Conservation (phyloP, 441 rosid genomes). For the Eruca vesicaria region DNA sequence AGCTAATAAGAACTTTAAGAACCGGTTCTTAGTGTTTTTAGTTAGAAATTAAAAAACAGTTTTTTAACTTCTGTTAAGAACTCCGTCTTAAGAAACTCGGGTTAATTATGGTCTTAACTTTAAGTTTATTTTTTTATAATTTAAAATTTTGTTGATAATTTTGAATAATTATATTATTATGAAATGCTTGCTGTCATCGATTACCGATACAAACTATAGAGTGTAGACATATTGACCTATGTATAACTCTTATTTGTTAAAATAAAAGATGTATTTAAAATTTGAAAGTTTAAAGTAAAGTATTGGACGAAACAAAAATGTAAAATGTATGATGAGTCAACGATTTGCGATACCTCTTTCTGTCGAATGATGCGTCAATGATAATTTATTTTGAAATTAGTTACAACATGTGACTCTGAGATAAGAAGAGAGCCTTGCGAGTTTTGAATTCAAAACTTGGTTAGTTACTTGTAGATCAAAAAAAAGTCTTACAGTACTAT, state of each 20-base stretch:
- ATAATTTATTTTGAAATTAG: slow-evolving; percentile 10
- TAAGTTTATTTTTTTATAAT: not conserved
- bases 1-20: too few relatives aligned
- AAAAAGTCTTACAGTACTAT: not conserved
- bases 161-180: not conserved
- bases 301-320: not conserved
- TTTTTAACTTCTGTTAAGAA: too few relatives aligned
- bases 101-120: too few relatives aligned
- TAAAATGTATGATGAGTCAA: not conserved
- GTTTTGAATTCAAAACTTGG: slow-evolving; percentile 31
- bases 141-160: not conserved
- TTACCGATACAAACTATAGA: not conserved
- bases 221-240: not conserved
- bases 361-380: slow-evolving; percentile 26
- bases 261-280: not conserved
- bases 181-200: not conserved
- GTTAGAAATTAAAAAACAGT: too few relatives aligned
- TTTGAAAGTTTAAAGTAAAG: not conserved
- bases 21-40: too few relatives aligned
- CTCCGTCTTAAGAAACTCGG: too few relatives aligned
- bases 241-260: not conserved
- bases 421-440: slow-evolving; percentile 3
- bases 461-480: not conserved
- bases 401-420: slow-evolving; percentile 16
- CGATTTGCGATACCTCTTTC: not conserved